Evolutionary conservation across 2,329 filamentous ascomycete species (phyloP), one percentile per base, ranked within the genome.

Genomic region (Ophiocordyceps sinensis): DNA sequence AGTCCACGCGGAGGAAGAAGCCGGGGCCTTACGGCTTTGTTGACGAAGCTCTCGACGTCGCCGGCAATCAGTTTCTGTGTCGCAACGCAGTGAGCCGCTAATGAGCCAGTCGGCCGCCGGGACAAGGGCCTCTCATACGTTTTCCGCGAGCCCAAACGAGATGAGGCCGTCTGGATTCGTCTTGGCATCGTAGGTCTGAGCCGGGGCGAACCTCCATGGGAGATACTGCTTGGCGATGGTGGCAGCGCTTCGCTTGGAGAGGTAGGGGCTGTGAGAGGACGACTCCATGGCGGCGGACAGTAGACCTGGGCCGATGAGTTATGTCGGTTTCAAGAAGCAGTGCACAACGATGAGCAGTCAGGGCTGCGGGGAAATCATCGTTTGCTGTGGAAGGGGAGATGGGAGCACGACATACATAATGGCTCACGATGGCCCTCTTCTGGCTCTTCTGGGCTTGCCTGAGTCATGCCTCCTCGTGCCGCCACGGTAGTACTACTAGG

Each of bases 131-230:
- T 26, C 7, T 37, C 36, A n/a, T 38, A 51, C 58, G 47, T 73
- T 71, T 44, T 72, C 69, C 5, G 70, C 68, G 1, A 68, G 58
- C 1, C 63, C 65, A 26, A 73, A 63, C 4, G 65, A 70, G 39
- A 72, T 56, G 38, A 68, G 58, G 1, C 68, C 68, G 9, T 52
- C 46, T 1, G 60, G 58, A 28, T 65, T 66, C 5, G 47, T 47
- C 3, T 51, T 45, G 0, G 62, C 56, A 42, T 66, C 51, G 51
- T 67, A 73, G 2, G 49, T 53, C 7, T 47, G 52, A 15, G 44
- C 41, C 1, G 55, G 53, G 1, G 56, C 58, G 29, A 59, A 61
- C 36, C 53, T 52, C 58, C 58, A 62, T 2, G 59, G 56, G 2
- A 52, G 37, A 32, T 53, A 50, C 15, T 55, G 41, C 13, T 44